These are phyloP conservation scores for Botrytis squamosa DNA, from an alignment of 2,329 filamentous ascomycete genomes.

Conservation along the genomic window DNA sequence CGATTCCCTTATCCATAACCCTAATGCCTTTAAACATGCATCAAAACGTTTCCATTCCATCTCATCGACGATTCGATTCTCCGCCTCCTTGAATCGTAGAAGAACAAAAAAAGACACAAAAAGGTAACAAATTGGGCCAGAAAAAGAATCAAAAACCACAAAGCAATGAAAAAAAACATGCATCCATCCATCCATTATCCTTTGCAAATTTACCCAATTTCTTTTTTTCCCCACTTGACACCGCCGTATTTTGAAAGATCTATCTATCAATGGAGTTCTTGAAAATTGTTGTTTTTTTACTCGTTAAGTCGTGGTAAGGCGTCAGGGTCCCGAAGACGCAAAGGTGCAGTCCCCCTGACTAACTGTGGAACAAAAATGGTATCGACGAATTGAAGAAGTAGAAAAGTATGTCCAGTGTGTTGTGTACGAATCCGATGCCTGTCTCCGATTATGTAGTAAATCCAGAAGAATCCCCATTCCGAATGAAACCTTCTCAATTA, in stretches of 20 bases:
- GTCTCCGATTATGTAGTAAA: constrained; percentile 21
- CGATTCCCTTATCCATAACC: constrained; percentile 1
- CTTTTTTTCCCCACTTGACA: constrained; percentile 26
- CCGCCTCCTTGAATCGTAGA: background rate
- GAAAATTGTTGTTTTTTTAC: constrained; percentile 11
- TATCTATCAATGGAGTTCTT: constrained; percentile 21
- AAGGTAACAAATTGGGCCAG: background rate
- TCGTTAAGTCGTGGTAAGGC: constrained; percentile 21
- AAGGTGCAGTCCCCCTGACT: background rate
- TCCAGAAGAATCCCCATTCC: constrained; percentile 15
- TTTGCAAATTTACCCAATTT: constrained; percentile 23
- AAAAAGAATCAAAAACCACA: constrained; percentile 11
- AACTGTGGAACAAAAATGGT: constrained; percentile 12
- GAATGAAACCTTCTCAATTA: constrained; percentile 14
- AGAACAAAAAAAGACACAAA: constrained; percentile 4
- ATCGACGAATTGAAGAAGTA: constrained; percentile 15
- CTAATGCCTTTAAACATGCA: constrained; percentile 4
- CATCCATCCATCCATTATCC: constrained; percentile 18
- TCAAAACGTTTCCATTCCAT: constrained; percentile 3
- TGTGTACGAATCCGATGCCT: constrained; percentile 16
- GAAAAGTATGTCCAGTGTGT: constrained; percentile 19
- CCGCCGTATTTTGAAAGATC: constrained; percentile 23
- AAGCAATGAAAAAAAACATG: constrained; percentile 6
- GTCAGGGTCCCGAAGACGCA: background rate
- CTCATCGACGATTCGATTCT: background rate